These are phyloP conservation scores for Alloteropsis semialata DNA, from an alignment of 176 grass and related monocot species.

Conservation along the genomic window DNA sequence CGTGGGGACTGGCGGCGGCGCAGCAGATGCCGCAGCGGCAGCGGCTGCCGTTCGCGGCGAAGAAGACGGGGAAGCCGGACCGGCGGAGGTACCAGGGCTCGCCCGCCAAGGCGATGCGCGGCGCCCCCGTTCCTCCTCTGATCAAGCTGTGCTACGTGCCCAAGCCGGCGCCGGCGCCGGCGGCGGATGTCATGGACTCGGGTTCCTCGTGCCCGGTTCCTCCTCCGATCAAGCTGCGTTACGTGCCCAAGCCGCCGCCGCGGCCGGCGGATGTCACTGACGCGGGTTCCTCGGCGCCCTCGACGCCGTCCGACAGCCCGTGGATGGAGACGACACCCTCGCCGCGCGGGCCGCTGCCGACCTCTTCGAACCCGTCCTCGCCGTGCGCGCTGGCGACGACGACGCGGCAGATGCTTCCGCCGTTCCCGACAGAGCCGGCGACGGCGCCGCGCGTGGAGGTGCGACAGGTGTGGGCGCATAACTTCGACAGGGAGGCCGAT, in stretches of 20 bases:
- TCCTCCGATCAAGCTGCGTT: not conserved
- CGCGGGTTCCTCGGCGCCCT: not conserved
- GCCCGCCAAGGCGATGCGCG: not conserved
- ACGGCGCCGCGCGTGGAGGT: not conserved
- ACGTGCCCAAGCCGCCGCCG: not conserved
- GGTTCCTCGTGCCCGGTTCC: too few relatives aligned
- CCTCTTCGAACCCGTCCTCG: not conserved
- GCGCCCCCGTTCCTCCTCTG: not conserved
- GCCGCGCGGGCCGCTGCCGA: not conserved
- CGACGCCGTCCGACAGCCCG: not conserved
- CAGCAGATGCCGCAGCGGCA: not conserved
- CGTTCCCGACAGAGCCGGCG: not conserved
- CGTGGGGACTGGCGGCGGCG: not conserved
- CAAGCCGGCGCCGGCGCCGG: not conserved
- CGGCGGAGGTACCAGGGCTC: too few relatives aligned
- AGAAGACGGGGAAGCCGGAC: too few relatives aligned
- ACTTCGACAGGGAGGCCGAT: not conserved
- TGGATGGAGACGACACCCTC: not conserved
- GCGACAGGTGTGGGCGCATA: constrained; percentile 29
- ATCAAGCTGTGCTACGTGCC: not conserved
- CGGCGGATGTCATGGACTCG: too few relatives aligned
- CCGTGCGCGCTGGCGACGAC: not conserved
- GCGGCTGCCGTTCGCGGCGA: not conserved
- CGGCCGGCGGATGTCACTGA: not conserved
- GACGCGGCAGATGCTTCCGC: not conserved